These are phyloP conservation scores for Aureobasidium sp. DNA, from an alignment of 2,329 filamentous ascomycete species.

Conservation along the genomic window DNA sequence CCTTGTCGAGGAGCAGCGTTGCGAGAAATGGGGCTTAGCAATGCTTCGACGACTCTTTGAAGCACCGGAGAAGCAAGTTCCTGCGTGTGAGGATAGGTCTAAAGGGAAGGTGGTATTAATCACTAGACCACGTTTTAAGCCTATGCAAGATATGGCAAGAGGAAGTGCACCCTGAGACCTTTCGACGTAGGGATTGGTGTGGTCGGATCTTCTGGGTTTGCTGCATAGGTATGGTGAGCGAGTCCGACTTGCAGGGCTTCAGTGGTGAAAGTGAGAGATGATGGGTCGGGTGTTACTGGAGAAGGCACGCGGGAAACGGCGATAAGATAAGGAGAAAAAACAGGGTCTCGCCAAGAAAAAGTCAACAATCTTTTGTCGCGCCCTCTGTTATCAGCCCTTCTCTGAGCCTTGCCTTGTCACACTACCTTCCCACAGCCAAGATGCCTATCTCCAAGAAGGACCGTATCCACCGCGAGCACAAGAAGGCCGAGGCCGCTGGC, in stretches of 20 bases:
- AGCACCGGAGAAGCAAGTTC: neutral
- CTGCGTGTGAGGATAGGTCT: neutral
- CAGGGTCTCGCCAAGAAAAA: conserved; percentile 9
- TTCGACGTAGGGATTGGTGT: no score
- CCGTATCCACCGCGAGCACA: conserved; percentile 49
- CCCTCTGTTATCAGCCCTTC: neutral
- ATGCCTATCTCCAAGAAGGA: conserved; percentile 47
- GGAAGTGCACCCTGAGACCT: no score
- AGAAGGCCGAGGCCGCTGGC: conserved; percentile 48
- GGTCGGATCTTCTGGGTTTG: no score
- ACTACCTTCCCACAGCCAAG: conserved; percentile 8
- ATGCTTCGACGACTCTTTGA: neutral
- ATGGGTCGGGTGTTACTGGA: no score
- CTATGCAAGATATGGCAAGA: no score
- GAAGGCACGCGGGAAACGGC: neutral
- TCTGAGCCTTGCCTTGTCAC: neutral
- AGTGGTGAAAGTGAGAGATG: neutral
- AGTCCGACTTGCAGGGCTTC: no score
- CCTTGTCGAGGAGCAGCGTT: neutral
- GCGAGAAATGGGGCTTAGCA: neutral
- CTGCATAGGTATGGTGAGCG: no score
- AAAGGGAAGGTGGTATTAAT: no score
- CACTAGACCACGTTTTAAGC: no score
- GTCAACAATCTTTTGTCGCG: conserved; percentile 1
- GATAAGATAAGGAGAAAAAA: conserved; percentile 5